These are phyloP conservation scores for Vaccinium myrtillus DNA, from an alignment of 148 eudicot species.

Conservation along the genomic window DNA sequence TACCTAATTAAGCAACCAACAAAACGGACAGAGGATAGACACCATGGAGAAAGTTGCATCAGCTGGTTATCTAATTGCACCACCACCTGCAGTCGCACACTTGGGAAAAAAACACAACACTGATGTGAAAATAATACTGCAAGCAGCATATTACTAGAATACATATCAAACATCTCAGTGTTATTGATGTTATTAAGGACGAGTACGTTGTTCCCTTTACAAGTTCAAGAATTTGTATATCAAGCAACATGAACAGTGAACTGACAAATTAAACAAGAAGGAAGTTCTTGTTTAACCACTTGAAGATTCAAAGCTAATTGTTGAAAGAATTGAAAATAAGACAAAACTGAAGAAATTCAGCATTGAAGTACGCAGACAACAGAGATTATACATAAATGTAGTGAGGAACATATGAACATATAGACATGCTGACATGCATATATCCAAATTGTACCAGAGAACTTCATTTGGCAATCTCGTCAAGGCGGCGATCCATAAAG, in stretches of 20 bases:
- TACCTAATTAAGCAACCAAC: background rate
- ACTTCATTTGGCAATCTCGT: conserved; percentile 30
- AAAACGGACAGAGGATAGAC: background rate
- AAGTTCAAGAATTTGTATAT: background rate
- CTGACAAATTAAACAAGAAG: background rate
- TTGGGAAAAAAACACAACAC: background rate
- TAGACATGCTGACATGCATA: background rate
- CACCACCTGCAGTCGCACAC: background rate
- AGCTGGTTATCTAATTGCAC: conserved; percentile 2
- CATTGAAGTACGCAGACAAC: background rate
- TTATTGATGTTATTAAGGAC: background rate
- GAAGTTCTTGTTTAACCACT: background rate
- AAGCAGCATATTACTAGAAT: background rate
- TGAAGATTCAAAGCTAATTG: background rate
- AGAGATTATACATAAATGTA: background rate
- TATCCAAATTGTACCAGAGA: background rate
- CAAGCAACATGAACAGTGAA: background rate
- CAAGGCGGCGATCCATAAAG: conserved; percentile 62
- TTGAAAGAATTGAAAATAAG: background rate
- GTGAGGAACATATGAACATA: conserved; percentile 3
- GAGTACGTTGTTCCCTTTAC: background rate
- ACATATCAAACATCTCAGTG: background rate
- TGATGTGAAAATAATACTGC: background rate
- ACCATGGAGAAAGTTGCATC: background rate
- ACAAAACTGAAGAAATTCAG: background rate